Conservation (phyloP, 768 basidiomycete genomes). For the Calocybe indica region DNA sequence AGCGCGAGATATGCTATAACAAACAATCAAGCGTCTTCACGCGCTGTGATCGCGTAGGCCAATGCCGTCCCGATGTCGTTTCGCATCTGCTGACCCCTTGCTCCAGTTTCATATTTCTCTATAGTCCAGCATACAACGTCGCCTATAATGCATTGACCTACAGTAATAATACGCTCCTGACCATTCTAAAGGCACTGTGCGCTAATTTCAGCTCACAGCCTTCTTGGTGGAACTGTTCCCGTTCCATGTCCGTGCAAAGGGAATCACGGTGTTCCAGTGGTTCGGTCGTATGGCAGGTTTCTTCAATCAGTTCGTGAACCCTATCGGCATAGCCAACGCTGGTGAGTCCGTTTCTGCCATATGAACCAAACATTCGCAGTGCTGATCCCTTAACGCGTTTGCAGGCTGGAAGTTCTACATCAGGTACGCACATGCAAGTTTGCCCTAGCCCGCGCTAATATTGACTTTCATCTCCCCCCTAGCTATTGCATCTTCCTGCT, state of each 20-base stretch:
- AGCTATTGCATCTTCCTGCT: constrained; percentile 46
- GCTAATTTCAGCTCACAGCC: constrained; percentile 37
- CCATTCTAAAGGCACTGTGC: too few relatives aligned
- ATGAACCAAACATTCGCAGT: neutral
- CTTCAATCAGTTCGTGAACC: constrained; percentile 66
- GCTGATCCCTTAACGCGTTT: too few relatives aligned
- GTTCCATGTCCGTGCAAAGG: constrained; percentile 54
- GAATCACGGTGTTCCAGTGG: constrained; percentile 57
- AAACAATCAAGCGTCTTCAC: constrained; percentile 35
- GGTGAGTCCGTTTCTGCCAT: constrained; percentile 17
- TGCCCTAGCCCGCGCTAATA: neutral
- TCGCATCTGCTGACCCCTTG: constrained; percentile 27
- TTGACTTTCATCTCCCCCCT: constrained; percentile 10
- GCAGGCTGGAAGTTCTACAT: constrained; percentile 54
- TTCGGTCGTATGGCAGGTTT: constrained; percentile 48
- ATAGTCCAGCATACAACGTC: constrained; percentile 50
- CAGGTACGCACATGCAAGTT: constrained; percentile 27
- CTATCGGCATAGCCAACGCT: constrained; percentile 51
- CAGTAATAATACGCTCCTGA: constrained; percentile 29
- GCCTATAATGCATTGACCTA: constrained; percentile 54
- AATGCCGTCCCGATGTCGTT: constrained; percentile 20
- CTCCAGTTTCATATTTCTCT: constrained; percentile 48
- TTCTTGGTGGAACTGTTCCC: constrained; percentile 68
- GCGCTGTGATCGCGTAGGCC: constrained; percentile 43
- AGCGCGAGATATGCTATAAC: constrained; percentile 40